Conservation (phyloP, 2,329 filamentous ascomycete species). For the Ophiostoma tasmaniense region DNA sequence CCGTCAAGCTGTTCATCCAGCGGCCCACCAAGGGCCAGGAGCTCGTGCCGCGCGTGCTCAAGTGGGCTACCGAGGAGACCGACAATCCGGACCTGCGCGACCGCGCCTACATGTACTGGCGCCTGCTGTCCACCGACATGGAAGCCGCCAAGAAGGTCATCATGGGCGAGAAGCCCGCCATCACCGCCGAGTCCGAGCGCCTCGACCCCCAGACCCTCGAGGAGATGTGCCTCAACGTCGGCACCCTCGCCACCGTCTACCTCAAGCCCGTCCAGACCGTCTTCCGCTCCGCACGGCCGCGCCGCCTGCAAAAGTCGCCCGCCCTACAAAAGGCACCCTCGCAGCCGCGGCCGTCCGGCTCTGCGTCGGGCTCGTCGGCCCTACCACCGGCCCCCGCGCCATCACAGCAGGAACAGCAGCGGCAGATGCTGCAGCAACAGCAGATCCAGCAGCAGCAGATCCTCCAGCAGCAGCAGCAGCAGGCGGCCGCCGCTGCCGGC, state of each 20-base stretch:
- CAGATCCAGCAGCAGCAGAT: slow-evolving; percentile 10
- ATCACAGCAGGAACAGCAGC: slow-evolving; percentile 15
- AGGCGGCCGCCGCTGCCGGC: slow-evolving; percentile 7
- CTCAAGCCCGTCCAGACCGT: slow-evolving; percentile 96
- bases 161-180: slow-evolving; percentile 95
- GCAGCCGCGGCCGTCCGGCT: neutral
- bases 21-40: slow-evolving; percentile 89
- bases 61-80: slow-evolving; percentile 99
- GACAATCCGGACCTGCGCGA: slow-evolving; percentile 96
- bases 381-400: slow-evolving; percentile 24
- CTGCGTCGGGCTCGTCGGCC: slow-evolving; percentile 3
- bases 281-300: slow-evolving; percentile 78
- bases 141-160: slow-evolving; percentile 77
- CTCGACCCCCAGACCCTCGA: slow-evolving; percentile 85
- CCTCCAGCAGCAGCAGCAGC: slow-evolving; percentile 12
- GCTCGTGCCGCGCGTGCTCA: slow-evolving; percentile 86
- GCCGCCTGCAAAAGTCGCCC: slow-evolving; percentile 71
- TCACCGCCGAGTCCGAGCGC: slow-evolving; percentile 92
- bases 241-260: slow-evolving; percentile 93
- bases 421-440: slow-evolving; percentile 16
- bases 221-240: slow-evolving; percentile 94
- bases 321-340: slow-evolving; percentile 58
- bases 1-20: slow-evolving; percentile 96
- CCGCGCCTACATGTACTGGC: slow-evolving; percentile 99
- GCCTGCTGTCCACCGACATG: slow-evolving; percentile 85